Percentiles rank a stretch among this genome's conserved stretches.
Conservation (phyloP, 2,329 filamentous ascomycete species). For the Lachnum nothofagi region DNA sequence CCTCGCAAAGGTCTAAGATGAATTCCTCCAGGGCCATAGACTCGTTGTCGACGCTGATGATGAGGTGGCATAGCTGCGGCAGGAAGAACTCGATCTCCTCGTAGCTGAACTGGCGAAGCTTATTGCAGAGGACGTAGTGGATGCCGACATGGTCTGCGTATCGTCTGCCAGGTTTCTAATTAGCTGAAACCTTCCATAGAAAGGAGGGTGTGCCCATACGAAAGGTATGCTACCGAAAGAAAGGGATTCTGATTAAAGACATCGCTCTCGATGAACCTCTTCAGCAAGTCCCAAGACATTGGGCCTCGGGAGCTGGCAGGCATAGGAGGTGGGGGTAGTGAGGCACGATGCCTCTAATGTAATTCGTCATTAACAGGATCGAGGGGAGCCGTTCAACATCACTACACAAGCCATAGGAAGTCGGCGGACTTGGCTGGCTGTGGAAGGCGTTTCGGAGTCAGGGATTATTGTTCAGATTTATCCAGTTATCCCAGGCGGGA, state of each 20-base stretch:
- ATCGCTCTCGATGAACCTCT: constrained; percentile 88
- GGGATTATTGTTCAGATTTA: too few species aligned
- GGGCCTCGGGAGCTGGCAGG: constrained; percentile 16
- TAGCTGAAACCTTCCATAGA: constrained; percentile 2
- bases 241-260: constrained; percentile 90
- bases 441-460: too few species aligned
- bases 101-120: constrained; percentile 83
- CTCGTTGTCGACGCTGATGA: constrained; percentile 84
- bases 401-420: constrained; percentile 18
- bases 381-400: constrained; percentile 18
- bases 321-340: constrained; percentile 16
- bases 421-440: too few species aligned
- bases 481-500: too few species aligned
- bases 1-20: constrained; percentile 77
- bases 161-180: constrained; percentile 49
- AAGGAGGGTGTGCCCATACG: constrained; percentile 46
- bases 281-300: constrained; percentile 81
- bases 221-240: constrained; percentile 81
- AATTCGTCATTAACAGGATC: constrained; percentile 31
- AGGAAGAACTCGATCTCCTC: constrained; percentile 92
- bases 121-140: constrained; percentile 82
- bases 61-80: constrained; percentile 79
- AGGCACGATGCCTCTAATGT: constrained; percentile 33
- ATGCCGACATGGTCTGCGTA: constrained; percentile 88
- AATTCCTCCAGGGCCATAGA: constrained; percentile 89